phyloP scores from a whole-genome alignment of 306 rosid species.

The Boehmeria nivea region DNA sequence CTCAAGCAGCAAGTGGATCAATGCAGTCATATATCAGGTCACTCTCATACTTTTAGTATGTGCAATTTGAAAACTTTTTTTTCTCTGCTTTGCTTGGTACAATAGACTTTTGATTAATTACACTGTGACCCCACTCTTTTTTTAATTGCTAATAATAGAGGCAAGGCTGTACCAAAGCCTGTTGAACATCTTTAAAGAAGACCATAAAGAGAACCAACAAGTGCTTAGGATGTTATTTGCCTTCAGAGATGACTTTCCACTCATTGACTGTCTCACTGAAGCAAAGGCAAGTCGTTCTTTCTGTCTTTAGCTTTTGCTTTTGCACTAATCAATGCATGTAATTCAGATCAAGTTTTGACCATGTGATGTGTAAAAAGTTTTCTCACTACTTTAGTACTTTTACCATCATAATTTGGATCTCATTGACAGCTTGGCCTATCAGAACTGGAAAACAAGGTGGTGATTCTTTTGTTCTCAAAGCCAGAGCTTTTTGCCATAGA shows the following conservation, averaged over 20 bases:
- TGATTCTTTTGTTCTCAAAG: slow-evolving; percentile 48
- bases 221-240: slow-evolving; percentile 45
- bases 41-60: not conserved
- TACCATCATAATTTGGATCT: not conserved
- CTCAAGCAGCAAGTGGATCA: slow-evolving; percentile 32
- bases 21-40: slow-evolving; percentile 28
- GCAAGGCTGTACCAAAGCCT: slow-evolving; percentile 37
- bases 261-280: slow-evolving; percentile 40
- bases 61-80: not conserved
- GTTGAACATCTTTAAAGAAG: slow-evolving; percentile 26
- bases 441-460: slow-evolving; percentile 41
- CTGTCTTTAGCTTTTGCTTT: slow-evolving; percentile 3
- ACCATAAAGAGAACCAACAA: slow-evolving; percentile 45
- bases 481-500: slow-evolving; percentile 35
- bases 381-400: too few species aligned
- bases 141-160: slow-evolving; percentile 41
- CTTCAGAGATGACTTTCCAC: slow-evolving; percentile 39
- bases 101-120: not conserved
- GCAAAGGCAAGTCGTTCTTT: slow-evolving; percentile 28
- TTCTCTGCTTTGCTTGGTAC: too few species aligned
- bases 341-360: not conserved
- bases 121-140: not conserved
- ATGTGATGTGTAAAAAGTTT: not conserved
- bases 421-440: slow-evolving; percentile 44
- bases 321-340: not conserved